Percentiles rank a stretch among this genome's conserved stretches.
phyloP scores from a whole-genome alignment of 345 rosid genomes.

The Clausena lansium region DNA sequence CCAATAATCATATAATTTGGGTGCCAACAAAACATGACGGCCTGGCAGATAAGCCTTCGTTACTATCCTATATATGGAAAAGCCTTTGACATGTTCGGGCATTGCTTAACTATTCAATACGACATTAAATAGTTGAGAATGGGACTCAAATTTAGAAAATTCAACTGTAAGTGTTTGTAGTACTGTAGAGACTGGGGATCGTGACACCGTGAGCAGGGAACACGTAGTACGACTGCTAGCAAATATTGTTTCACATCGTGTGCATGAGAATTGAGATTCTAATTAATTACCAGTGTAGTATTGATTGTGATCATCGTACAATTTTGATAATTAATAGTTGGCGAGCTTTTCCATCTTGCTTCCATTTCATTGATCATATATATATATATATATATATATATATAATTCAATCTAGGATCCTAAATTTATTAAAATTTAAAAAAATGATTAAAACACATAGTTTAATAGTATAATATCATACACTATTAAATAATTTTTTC shows the following conservation, averaged over 20 bases:
- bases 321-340: not conserved
- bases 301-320: no score
- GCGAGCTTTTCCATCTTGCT: not conserved
- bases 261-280: no score
- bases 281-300: no score
- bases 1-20: constrained; percentile 11
- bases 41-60: not conserved
- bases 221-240: no score
- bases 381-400: no score
- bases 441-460: no score
- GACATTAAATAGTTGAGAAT: not conserved
- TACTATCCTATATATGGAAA: not conserved
- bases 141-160: not conserved
- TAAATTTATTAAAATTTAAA: no score
- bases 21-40: constrained; percentile 18
- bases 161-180: not conserved
- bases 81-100: not conserved
- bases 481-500: no score
- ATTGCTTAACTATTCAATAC: not conserved
- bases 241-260: no score
- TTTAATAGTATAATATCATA: no score
- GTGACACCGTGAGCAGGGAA: not conserved
- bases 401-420: no score
- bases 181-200: no score
- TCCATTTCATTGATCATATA: not conserved